Evolutionary conservation across 148 eudicot genomes (phyloP), one percentile per base, ranked within the genome.

Genomic region (Rhododendron kiyosumense): DNA sequence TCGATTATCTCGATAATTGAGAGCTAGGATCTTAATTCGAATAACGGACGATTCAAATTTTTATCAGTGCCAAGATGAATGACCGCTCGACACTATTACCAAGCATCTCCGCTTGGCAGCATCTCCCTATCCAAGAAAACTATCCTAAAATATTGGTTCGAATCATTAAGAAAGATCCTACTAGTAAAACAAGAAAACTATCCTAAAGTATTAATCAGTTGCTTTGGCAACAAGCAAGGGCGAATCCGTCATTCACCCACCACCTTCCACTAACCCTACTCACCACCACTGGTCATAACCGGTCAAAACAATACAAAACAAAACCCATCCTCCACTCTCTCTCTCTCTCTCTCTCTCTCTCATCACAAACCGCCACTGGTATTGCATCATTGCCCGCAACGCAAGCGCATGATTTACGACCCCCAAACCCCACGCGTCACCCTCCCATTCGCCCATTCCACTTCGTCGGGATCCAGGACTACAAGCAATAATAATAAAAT

Each of bases 401-500:
- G 5, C 79, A 34, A 73, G 52, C 28, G 86, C 87, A 80, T 85
- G 83, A 90, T 87, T 87, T 63, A 61, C 80, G 84, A 82, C 75
- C 85, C 86, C 5, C 71, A n/a, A 0, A 0, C 36, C n/a, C 45
- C 59, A 87, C 91, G 90, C 86, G 93, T 63, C 81, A 1, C 9
- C 9, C 38, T 4, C 2, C 28, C 59, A 91, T 85, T 89, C 45
- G 93, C 30, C 69, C 7, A 69, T 20, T 71, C 18, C 59, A 0
- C 13, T 30, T 77, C 90, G 82, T 85, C 88, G 90, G 91, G 90
- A 91, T 89, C 69, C 86, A 85, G 69, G 85, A 73, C 84, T 26
- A n/a, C 83, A 20, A 79, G 77, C 78, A 83, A 69, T 17, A 78
- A 83, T 71, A 71, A 28, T n/a, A 10, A 7, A 65, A 22, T 18